Evolutionary conservation across 2,329 filamentous ascomycete species (phyloP), one percentile per base, ranked within the genome.

Genomic region (Talaromyces amestolkiae): DNA sequence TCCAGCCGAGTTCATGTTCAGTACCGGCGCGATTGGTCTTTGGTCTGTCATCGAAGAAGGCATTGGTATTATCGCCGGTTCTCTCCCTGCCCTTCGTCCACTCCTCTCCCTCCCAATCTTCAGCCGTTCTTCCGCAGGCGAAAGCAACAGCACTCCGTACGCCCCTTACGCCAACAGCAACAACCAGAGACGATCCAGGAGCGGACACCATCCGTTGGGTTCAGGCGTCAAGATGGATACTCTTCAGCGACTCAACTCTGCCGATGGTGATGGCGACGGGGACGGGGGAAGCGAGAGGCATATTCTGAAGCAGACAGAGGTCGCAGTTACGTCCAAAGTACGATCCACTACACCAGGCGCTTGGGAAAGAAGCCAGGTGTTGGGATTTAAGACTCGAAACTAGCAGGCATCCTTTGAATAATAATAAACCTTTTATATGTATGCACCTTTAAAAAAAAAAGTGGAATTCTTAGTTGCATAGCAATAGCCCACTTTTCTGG

Each of bases 41-140:
- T 78, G 76, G 76, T 76, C 76, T 39, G 72, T 73, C 45, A 70
- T 75, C 62, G 76, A 78, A 70, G 68, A 69, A 60, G 74, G 74
- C 2, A 70, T 78, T 1, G 75, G 78, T 4, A 81, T 82, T 58
- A 77, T 76, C 3, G 82, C 83, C 10, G 81, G 77, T 3, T 80
- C 77, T 67, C 76, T 84, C 15, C 82, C 82, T 11, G 83, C 81
- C 0, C 75, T 84, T 1, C 79, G 82, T 2, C 83, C 83, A 0
- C 76, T 85, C 0, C 72, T 84, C 10, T 56, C 47, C 7, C 35
- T 63, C 9, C 37, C 61, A 17, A 61, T 61, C 3, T 61, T 61
- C n/a, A 31, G 59, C n/a, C 59, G 59, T 61, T 49, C 41, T 37
- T 61, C 59, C 37, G 59, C 59, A 9, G 59, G 41, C 27, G 59